These are phyloP conservation scores for Catenaria anguillulae DNA, from an alignment of 371 early-diverging fungal species.

Conservation along the genomic window DNA sequence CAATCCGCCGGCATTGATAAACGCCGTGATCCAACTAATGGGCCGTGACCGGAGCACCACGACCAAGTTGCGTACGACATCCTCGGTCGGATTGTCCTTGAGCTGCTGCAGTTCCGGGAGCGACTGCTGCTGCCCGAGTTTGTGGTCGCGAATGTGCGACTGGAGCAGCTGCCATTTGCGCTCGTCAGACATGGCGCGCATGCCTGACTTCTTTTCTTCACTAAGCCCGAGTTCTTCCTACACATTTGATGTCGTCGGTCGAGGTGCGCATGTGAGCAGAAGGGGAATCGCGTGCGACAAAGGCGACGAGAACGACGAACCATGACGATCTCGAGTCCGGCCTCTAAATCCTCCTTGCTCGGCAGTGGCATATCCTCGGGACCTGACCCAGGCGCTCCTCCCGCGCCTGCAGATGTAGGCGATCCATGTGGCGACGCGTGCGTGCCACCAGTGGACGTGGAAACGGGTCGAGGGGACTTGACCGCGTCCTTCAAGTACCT, in stretches of 20 bases:
- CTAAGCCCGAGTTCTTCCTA: constrained; percentile 33
- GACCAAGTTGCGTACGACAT: constrained; percentile 22
- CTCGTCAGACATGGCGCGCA: constrained; percentile 22
- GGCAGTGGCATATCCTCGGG: constrained; percentile 11
- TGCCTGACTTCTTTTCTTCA: constrained; percentile 28
- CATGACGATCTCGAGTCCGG: constrained; percentile 34
- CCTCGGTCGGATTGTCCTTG: constrained; percentile 17
- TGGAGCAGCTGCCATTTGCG: constrained; percentile 38
- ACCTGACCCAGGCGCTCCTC: not conserved
- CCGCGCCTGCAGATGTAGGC: too few species aligned
- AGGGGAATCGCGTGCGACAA: not conserved
- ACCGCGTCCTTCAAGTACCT: not conserved
- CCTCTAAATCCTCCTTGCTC: constrained; percentile 20
- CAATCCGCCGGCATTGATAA: constrained; percentile 32
- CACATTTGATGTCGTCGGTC: not conserved
- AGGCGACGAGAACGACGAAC: constrained; percentile 8
- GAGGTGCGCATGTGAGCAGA: not conserved
- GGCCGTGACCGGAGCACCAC: constrained; percentile 27
- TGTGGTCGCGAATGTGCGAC: constrained; percentile 21
- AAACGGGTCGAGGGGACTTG: not conserved
- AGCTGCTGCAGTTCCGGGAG: constrained; percentile 21
- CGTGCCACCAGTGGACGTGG: too few species aligned
- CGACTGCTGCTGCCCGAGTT: constrained; percentile 17
- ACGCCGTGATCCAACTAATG: constrained; percentile 31
- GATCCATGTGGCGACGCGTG: too few species aligned